Evolutionary conservation across 768 basidiomycete species (phyloP).

Genomic region (Hygrophoropsis aurantiaca): DNA sequence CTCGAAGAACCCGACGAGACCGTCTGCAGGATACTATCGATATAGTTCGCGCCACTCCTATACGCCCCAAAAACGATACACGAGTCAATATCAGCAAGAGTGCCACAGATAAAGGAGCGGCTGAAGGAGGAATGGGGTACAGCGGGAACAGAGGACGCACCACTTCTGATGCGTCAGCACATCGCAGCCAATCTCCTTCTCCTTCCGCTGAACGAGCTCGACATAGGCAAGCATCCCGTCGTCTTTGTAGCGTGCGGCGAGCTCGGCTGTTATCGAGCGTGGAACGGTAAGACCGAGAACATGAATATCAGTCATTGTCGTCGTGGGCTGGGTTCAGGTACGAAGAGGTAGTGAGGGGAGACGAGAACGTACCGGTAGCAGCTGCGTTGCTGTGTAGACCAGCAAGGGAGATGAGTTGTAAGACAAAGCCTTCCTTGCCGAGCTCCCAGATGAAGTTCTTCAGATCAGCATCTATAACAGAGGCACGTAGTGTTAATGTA

Average conservation of each 20-base stretch:
- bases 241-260: conserved; percentile 75
- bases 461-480: conserved; percentile 57
- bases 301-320: no score
- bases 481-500: conserved; percentile 1
- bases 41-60: conserved; percentile 90
- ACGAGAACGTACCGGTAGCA: conserved; percentile 54
- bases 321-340: no score
- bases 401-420: conserved; percentile 87
- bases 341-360: conserved; percentile 6
- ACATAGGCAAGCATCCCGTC: conserved; percentile 95
- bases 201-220: conserved; percentile 81
- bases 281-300: not conserved
- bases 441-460: conserved; percentile 90
- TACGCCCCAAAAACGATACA: no score
- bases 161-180: conserved; percentile 95
- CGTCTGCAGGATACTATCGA: conserved; percentile 80
- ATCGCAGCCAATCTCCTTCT: conserved; percentile 85
- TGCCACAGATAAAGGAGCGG: not conserved
- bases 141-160: conserved; percentile 35
- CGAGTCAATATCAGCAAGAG: conserved; percentile 1
- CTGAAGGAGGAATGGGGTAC: not conserved
- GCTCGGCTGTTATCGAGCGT: conserved; percentile 54
- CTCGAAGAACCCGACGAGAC: conserved; percentile 88
- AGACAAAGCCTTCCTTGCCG: conserved; percentile 88
- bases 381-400: conserved; percentile 87